Conservation (phyloP, 1,284 basidiomycete genomes). For the Thelephora terrestris region DNA sequence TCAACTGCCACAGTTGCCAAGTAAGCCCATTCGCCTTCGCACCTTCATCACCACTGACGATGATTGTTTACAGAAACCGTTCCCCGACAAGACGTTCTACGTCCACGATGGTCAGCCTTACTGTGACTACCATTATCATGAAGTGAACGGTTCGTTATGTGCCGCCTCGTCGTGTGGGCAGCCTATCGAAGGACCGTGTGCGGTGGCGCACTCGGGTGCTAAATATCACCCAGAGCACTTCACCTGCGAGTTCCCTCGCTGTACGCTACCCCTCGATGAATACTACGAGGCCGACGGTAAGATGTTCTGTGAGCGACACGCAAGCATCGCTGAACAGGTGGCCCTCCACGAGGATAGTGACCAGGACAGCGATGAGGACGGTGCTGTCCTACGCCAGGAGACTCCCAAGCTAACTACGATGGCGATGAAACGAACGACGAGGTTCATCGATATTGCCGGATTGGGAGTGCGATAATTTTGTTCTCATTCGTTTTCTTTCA, state of each 20-base stretch:
- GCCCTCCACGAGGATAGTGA: constrained; percentile 25
- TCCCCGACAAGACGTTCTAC: constrained; percentile 84
- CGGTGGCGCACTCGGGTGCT: constrained; percentile 66
- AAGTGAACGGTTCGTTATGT: constrained; percentile 80
- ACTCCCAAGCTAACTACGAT: constrained; percentile 42
- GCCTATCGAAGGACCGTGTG: constrained; percentile 86
- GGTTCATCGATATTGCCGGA: constrained; percentile 38
- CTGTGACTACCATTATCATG: constrained; percentile 86
- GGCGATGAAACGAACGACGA: constrained; percentile 53
- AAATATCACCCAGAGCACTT: constrained; percentile 83
- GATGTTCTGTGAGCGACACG: constrained; percentile 78
- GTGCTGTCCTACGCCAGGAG: constrained; percentile 23
- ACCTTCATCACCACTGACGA: constrained; percentile 3
- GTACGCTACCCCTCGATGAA: constrained; percentile 54
- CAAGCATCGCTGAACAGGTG: constrained; percentile 23
- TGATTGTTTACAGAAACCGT: constrained; percentile 50
- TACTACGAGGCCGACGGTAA: constrained; percentile 81
- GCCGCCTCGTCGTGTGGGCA: constrained; percentile 66
- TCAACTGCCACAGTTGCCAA: constrained; percentile 76
- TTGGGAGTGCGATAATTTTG: constrained; percentile 11
- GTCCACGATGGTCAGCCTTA: constrained; percentile 79
- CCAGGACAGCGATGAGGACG: constrained; percentile 21
- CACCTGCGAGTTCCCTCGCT: constrained; percentile 51
- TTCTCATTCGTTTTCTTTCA: background rate
- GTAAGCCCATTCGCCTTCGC: constrained; percentile 28